Base-by-base conservation (phyloP, 257 asterid genomes). In the Forsythia viridissima region DNA sequence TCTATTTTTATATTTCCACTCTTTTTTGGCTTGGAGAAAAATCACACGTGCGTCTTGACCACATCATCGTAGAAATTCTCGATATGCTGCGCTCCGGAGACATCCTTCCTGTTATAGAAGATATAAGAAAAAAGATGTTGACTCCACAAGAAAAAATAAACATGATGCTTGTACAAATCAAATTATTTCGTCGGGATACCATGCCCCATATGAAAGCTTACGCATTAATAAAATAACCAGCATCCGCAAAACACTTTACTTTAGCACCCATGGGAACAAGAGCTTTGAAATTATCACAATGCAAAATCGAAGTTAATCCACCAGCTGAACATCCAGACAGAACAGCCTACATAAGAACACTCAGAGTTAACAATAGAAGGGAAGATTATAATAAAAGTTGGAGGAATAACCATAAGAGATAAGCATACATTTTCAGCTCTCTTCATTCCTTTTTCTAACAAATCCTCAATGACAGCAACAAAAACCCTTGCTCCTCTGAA, bases 241-340 rank as follows among this genome's bases (percentile, higher is more conserved):
- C 98, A 83, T 94, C 98, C 0, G 97, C 82, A 51, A 94, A 84
- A 83, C 98, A 94, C 85, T 92, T 94, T 40, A 91, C 97, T 84
- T 82, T 92, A 38, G 97, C 75, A 38, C 89, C 82, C 41, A 69
- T 42, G 7, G 97, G 96, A 38, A 94, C 82, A 18, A 90, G 92
- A 36, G 85, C 79, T 71, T 77, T 86, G 82, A 92, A 94, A 73
- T 80, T 88, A 73, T 94, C 98, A 71, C 98, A 94, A 73, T 94
- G 91, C 81, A 91, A 89, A 78, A 94, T 90, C 8, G 96, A 70
- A 42, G 97, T 79, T 74, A 92, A 85, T 70, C 97, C 98, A 70
- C 98, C 98, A 20, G 98, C 97, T 2, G 98, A 94, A 80, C 98
- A 91, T 82, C 98, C 97, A 51, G 95, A 90, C 3, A 94, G 81